These are phyloP conservation scores for Suillus occidentalis DNA, from an alignment of 768 basidiomycete species.

Conservation along the genomic window DNA sequence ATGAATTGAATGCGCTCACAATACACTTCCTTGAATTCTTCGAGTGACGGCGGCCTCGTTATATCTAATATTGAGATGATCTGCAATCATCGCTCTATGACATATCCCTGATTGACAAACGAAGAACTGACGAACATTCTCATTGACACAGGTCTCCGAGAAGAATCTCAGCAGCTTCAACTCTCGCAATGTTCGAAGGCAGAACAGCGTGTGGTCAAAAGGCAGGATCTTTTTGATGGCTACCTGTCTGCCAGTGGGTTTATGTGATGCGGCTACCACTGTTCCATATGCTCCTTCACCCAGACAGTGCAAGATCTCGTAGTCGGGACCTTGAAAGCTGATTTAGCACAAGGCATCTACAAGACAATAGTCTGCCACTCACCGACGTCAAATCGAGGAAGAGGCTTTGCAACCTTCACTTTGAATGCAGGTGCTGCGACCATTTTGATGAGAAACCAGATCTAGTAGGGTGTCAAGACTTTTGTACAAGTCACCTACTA, in stretches of 20 bases:
- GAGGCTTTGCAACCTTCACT: conserved; percentile 55
- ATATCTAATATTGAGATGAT: conserved; percentile 94
- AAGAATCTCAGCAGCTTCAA: conserved; percentile 88
- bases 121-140: conserved; percentile 54
- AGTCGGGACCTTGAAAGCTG: conserved; percentile 57
- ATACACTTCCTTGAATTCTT: conserved; percentile 86
- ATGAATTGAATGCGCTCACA: conserved; percentile 41
- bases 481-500: no score
- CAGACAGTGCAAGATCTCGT: conserved; percentile 70
- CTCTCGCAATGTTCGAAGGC: conserved; percentile 85
- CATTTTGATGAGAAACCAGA: conserved; percentile 4
- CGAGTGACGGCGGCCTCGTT: conserved; percentile 72
- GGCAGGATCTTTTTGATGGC: conserved; percentile 96
- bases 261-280: conserved; percentile 85
- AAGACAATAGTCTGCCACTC: conserved; percentile 13
- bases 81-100: conserved; percentile 36
- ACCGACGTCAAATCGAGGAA: conserved; percentile 78
- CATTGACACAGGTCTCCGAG: conserved; percentile 75
- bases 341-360: conserved; percentile 8
- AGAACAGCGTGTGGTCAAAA: conserved; percentile 93
- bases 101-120: conserved; percentile 4
- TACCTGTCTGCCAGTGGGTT: conserved; percentile 77
- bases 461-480: not conserved
- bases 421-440: conserved; percentile 13
- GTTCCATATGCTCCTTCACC: conserved; percentile 91